These are phyloP conservation scores for Betula pendula DNA, from an alignment of 306 rosid genomes.

Conservation along the genomic window DNA sequence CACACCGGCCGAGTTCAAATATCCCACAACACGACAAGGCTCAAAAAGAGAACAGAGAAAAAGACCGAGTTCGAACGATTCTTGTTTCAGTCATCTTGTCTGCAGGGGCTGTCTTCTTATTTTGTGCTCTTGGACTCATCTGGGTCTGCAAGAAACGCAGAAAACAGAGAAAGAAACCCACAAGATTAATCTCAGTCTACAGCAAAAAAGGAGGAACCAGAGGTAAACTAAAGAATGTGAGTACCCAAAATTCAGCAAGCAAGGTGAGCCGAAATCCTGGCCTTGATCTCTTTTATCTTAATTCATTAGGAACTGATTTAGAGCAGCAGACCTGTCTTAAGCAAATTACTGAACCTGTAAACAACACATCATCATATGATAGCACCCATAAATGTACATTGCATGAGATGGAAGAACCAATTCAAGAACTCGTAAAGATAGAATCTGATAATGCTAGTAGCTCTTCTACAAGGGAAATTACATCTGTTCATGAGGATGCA, in stretches of 20 bases:
- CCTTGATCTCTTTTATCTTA: constrained; percentile 72
- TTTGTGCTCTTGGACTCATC: constrained; percentile 51
- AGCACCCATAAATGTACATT: constrained; percentile 17
- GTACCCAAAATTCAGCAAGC: constrained; percentile 38
- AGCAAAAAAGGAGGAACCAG: constrained; percentile 41
- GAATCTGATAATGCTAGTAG: constrained; percentile 45
- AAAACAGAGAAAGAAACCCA: constrained; percentile 50
- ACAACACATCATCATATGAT: constrained; percentile 23
- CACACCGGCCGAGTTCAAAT: constrained; percentile 39
- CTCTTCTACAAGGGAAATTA: constrained; percentile 69
- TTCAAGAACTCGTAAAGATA: constrained; percentile 20
- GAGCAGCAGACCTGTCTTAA: constrained; percentile 59
- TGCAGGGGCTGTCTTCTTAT: constrained; percentile 46
- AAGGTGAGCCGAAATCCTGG: constrained; percentile 64
- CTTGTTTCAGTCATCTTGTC: constrained; percentile 61
- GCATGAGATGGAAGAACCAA: constrained; percentile 24
- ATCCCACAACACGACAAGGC: constrained; percentile 24
- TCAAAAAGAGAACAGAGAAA: constrained; percentile 36
- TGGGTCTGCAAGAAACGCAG: constrained; percentile 59
- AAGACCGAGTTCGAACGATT: constrained; percentile 40
- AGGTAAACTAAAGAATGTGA: constrained; percentile 30
- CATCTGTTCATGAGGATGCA: constrained; percentile 50
- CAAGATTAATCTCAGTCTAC: constrained; percentile 44
- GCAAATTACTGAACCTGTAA: constrained; percentile 26
- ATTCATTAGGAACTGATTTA: constrained; percentile 58